phyloP scores from a whole-genome alignment of 257 asterid species.

The Catharanthus roseus region DNA sequence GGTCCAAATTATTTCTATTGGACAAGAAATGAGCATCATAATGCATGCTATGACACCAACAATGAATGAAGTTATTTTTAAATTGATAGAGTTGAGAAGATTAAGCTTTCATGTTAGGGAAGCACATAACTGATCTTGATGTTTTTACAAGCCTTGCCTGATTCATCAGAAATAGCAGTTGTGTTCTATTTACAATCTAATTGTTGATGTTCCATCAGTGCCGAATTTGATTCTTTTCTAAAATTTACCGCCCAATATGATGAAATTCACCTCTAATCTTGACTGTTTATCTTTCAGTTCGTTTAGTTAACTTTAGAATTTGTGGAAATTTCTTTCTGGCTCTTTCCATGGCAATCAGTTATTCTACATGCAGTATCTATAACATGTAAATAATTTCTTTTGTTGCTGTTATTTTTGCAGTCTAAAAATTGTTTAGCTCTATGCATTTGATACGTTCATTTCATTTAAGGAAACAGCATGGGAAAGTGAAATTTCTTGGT shows the following conservation, averaged over 20 bases:
- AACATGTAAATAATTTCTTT: too few species aligned
- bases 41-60: neutral
- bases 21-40: neutral
- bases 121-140: neutral
- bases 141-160: neutral
- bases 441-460: too few species aligned
- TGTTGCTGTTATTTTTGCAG: too few species aligned
- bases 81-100: neutral
- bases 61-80: neutral
- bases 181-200: neutral
- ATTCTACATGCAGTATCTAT: too few species aligned
- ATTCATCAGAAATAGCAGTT: neutral
- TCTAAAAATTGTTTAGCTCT: too few species aligned
- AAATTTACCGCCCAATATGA: neutral
- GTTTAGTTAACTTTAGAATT: too few species aligned
- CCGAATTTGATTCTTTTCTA: neutral
- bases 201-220: neutral
- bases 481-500: neutral
- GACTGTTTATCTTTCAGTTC: too few species aligned
- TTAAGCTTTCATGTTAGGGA: neutral
- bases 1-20: too few species aligned
- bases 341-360: too few species aligned
- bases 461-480: neutral
- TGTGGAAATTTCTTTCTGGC: too few species aligned
- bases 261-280: conserved; percentile 2